Evolutionary conservation across 2,329 filamentous ascomycete species (phyloP), one percentile per base, ranked within the genome.

Genomic region (Coniella lustricola): DNA sequence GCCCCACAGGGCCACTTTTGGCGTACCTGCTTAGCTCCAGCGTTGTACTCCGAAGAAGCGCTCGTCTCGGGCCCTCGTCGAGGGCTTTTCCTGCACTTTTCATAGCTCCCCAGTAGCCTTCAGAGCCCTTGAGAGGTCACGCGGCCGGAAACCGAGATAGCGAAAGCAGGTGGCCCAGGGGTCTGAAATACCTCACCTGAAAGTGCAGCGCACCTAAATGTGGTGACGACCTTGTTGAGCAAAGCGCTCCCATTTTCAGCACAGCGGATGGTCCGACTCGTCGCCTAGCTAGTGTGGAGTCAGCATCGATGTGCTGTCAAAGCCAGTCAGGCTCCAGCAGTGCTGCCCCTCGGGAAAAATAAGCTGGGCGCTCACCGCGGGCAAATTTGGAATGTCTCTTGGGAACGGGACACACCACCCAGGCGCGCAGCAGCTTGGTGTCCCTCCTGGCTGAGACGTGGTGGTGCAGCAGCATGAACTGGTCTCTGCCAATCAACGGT

Each of bases 71-170:
- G 20, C 18, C 37, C 14, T 2, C 1, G 14, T 25, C n/a, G 21
- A 10, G 22, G 14, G 38, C 21, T 31, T n/a, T n/a, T n/a, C n/a
- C 20, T 17, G 13, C 36, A n/a, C 36, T 39, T 4, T 39, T 5
- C 16, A 18, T 8, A 4, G 3, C 18, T 10, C 8, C 18, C 20
- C 10, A 3, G 17, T 38, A n/a, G 42, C 21, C 18, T n/a, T n/a
- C 21, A 42, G 18, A 14, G 31, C 17, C 9, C 14, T 3, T 36
- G 17, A n/a, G 34, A 31, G 21, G 40, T 42, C 40, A 46, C 22
- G 38, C 44, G 44, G 44, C 38, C 44, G 44, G 44, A 46, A 34
- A 46, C 44, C 44, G 44, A 39, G 44, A 33, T 39, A 46, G 44
- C 35, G 44, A 22, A 38, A 46, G 32, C 35, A 31, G 25, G 22